These are phyloP conservation scores for Termitomyces sp. DNA, from an alignment of 768 basidiomycete genomes.

Conservation along the genomic window DNA sequence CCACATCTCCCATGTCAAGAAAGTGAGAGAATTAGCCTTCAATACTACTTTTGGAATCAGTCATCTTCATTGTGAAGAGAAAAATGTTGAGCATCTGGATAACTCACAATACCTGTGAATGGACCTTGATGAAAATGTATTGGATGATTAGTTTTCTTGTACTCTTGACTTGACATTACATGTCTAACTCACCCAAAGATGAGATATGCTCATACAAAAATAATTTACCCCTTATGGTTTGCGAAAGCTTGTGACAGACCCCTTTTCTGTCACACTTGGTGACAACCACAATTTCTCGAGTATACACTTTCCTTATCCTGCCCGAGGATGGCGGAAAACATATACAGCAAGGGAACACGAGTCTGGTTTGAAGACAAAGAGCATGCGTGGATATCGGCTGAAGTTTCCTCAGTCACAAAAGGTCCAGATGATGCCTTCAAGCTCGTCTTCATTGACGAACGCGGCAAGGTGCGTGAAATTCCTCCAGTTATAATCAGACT, in stretches of 20 bases:
- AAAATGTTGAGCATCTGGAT: too few species aligned
- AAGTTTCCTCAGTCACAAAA: constrained; percentile 65
- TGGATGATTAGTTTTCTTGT: too few species aligned
- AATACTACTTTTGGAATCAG: too few species aligned
- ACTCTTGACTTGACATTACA: too few species aligned
- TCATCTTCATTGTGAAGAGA: too few species aligned
- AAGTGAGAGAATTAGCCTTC: too few species aligned
- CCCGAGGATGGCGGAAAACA: constrained; percentile 76
- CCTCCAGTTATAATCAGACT: constrained; percentile 10
- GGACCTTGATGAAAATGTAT: too few species aligned
- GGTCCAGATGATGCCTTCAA: constrained; percentile 70
- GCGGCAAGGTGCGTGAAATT: constrained; percentile 66
- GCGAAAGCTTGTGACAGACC: not conserved
- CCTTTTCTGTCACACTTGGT: not conserved
- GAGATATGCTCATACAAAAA: too few species aligned
- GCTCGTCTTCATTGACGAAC: constrained; percentile 84
- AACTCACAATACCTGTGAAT: too few species aligned
- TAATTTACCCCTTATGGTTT: too few species aligned
- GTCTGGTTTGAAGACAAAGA: constrained; percentile 96
- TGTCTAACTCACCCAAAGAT: too few species aligned
- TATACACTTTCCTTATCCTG: constrained; percentile 6
- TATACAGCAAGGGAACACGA: constrained; percentile 85
- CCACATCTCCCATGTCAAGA: too few species aligned
- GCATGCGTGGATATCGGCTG: constrained; percentile 89
- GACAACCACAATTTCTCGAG: not conserved